These are phyloP conservation scores for Saccharomyces hybrid DNA, from an alignment of 1,139 yeast genomes.

Conservation along the genomic window DNA sequence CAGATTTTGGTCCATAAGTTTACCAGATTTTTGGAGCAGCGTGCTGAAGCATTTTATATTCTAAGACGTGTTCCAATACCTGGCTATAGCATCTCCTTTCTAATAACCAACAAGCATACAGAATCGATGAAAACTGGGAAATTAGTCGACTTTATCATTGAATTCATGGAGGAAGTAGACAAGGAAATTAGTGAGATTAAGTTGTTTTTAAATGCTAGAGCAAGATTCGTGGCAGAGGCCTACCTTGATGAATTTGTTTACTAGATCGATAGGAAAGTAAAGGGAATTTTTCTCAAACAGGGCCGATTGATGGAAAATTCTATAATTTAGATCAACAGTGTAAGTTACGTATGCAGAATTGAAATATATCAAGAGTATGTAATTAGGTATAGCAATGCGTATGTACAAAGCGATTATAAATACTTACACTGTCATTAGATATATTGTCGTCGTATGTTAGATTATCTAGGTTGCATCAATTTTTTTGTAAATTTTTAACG, in stretches of 20 bases:
- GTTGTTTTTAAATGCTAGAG: slow-evolving; percentile 91
- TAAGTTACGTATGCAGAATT: background rate
- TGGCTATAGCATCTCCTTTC: slow-evolving; percentile 89
- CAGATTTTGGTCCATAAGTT: slow-evolving; percentile 88
- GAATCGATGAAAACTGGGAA: slow-evolving; percentile 94
- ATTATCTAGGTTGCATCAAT: background rate
- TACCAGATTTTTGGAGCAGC: slow-evolving; percentile 83
- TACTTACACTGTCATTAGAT: background rate
- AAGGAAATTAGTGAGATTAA: slow-evolving; percentile 98
- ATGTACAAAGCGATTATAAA: background rate
- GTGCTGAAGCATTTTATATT: slow-evolving; percentile 92
- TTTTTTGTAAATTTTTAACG: too few species aligned
- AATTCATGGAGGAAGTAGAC: slow-evolving; percentile 98
- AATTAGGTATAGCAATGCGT: background rate
- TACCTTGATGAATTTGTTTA: slow-evolving; percentile 45
- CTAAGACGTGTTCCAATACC: slow-evolving; percentile 80
- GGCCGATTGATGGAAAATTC: background rate
- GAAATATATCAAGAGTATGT: background rate
- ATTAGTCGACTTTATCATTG: slow-evolving; percentile 91
- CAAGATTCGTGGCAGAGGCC: slow-evolving; percentile 96
- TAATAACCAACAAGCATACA: slow-evolving; percentile 89
- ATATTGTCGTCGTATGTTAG: too few species aligned
- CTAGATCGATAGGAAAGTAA: slow-evolving; percentile 5
- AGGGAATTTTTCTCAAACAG: background rate
- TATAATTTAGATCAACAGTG: background rate